Evolutionary conservation across 805 yeast genomes (phyloP).

Genomic region (Candida tallmaniae): DNA sequence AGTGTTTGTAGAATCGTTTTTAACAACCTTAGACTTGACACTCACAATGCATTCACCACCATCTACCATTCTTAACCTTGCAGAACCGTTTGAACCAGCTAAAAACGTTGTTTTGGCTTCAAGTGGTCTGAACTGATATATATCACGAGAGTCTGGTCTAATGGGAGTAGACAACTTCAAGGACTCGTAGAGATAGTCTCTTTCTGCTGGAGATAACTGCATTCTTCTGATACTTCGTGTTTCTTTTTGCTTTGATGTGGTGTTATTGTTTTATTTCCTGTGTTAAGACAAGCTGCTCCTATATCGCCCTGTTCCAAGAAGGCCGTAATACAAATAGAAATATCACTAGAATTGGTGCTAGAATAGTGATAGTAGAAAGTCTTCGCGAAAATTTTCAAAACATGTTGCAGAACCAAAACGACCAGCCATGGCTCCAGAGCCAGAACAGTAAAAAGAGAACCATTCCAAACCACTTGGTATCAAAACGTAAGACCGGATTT

Average conservation of each 20-base stretch:
- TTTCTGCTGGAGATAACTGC: conserved; percentile 73
- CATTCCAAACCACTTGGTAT: conserved; percentile 39
- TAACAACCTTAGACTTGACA: conserved; percentile 77
- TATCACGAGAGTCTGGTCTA: conserved; percentile 82
- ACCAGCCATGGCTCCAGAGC: conserved; percentile 32
- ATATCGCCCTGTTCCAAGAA: no score
- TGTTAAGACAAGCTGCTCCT: no score
- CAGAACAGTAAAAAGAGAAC: conserved; percentile 29
- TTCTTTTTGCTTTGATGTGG: no score
- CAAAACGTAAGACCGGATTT: conserved; percentile 37
- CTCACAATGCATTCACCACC: conserved; percentile 94
- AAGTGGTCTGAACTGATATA: conserved; percentile 76
- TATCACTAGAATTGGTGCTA: no score
- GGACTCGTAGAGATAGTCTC: conserved; percentile 73
- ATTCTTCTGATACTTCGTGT: no score
- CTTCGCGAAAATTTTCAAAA: conserved; percentile 2
- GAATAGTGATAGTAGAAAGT: no score
- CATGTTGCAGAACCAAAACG: no score
- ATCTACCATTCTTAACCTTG: conserved; percentile 78
- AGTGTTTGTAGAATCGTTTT: conserved; percentile 33
- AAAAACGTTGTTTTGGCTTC: conserved; percentile 78
- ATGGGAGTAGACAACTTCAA: conserved; percentile 53
- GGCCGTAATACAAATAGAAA: no score
- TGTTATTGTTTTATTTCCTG: no score
- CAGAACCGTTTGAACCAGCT: conserved; percentile 89